Conservation (phyloP, 139 green algal genomes). For the Pycnococcus provasolii region DNA sequence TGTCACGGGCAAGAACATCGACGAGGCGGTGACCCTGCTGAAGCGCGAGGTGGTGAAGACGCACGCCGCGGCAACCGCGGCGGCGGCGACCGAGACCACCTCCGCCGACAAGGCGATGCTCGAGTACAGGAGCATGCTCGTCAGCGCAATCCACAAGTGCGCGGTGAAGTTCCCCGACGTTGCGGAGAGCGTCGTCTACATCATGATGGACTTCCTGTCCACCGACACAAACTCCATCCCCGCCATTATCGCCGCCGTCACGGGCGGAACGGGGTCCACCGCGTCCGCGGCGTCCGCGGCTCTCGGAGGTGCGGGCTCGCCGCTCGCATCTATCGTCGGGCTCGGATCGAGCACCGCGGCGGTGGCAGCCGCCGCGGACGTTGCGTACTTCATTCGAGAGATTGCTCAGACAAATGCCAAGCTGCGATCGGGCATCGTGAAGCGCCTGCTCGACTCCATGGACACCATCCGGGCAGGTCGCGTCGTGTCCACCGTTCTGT, state of each 20-base stretch:
- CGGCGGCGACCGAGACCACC: slow-evolving; percentile 31
- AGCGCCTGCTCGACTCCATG: slow-evolving; percentile 80
- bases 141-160: slow-evolving; percentile 84
- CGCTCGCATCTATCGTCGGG: no score
- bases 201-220: slow-evolving; percentile 97
- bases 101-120: slow-evolving; percentile 65
- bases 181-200: slow-evolving; percentile 73
- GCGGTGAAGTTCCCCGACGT: slow-evolving; percentile 92
- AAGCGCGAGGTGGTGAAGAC: slow-evolving; percentile 97
- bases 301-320: background rate
- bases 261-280: background rate
- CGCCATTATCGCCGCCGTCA: background rate
- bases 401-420: slow-evolving; percentile 87
- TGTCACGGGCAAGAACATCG: slow-evolving; percentile 73
- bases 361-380: slow-evolving; percentile 55
- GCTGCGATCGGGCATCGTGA: slow-evolving; percentile 68
- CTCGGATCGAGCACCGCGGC: slow-evolving; percentile 50
- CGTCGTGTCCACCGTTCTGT: slow-evolving; percentile 76
- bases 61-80: slow-evolving; percentile 34
- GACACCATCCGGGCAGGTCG: slow-evolving; percentile 62
- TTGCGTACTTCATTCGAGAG: slow-evolving; percentile 83
- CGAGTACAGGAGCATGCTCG: slow-evolving; percentile 90
- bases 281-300: slow-evolving; percentile 8
- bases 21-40: slow-evolving; percentile 81
- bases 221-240: slow-evolving; percentile 31